phyloP scores from a whole-genome alignment of 805 yeast species.

The Pichia thaimueangensis region DNA sequence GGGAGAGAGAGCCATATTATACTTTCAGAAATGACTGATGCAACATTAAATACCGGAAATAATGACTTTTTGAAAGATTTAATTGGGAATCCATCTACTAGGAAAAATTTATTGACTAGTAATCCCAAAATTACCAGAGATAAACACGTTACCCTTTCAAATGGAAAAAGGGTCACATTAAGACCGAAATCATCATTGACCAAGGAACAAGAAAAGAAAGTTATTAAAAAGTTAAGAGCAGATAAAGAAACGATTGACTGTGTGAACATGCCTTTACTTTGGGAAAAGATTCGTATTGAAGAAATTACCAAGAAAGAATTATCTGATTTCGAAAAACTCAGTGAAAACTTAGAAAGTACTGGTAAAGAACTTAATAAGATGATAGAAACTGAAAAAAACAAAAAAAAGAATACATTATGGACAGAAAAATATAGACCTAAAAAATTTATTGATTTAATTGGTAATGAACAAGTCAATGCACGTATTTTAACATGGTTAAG shows the following conservation, averaged over 20 bases:
- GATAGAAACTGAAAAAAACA: not conserved
- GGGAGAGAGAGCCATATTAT: too few species aligned
- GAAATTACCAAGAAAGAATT: constrained; percentile 16
- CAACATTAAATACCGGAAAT: too few species aligned
- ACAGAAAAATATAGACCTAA: constrained; percentile 67
- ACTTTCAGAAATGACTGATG: too few species aligned
- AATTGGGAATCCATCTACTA: too few species aligned
- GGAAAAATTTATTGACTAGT: not conserved
- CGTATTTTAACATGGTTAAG: constrained; percentile 55
- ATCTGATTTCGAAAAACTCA: not conserved
- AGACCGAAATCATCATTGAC: constrained; percentile 14
- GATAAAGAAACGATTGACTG: not conserved
- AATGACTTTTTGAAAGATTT: too few species aligned
- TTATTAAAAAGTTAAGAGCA: not conserved
- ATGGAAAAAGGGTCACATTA: constrained; percentile 21
- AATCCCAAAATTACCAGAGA: not conserved
- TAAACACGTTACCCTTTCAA: constrained; percentile 17
- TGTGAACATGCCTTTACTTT: constrained; percentile 22
- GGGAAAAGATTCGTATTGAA: constrained; percentile 20
- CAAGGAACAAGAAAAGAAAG: not conserved
- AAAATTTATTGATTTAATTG: constrained; percentile 58
- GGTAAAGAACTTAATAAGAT: constrained; percentile 9
- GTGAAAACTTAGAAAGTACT: constrained; percentile 11
- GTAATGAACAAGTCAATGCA: constrained; percentile 62
- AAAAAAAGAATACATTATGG: constrained; percentile 27